Base-by-base conservation (phyloP, 208 protist species). In the Endotrypanum monterogeii region DNA sequence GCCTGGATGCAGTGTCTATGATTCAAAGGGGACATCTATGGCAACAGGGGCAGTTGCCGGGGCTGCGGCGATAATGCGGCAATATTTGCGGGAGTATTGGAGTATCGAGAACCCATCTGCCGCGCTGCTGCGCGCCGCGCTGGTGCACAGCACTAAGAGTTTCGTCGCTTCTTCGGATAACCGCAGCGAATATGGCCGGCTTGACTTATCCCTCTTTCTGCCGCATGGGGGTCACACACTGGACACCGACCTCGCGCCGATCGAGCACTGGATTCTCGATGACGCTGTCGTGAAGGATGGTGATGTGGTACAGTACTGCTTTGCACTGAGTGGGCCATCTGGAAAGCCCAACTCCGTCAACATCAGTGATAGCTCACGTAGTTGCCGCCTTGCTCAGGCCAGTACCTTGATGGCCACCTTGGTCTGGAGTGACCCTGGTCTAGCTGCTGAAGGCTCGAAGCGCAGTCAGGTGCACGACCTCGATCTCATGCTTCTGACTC, bases 21-120 rank as follows among this genome's bases (percentile, higher is more conserved):
- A n/a, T 0, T 88, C 89, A 52, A 9, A 66, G 32, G 97, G 97
- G 12, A 98, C 97, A 20, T 97, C 92, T 12, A 98, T 98, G 97
- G 91, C 97, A 14, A 96, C 94, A 11, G 95, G 90, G 3, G 69
- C 86, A 0, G 83, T 90, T 9, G 86, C 95, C 9, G 93, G 90
- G 5, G 74, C 76, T 28, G 93, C 89, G 1, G 91, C 89, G 3
- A 71, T 98, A 16, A 74, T 97, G n/a, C 83, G 95, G 48, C 90
- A 98, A 74, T 97, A 97, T 56, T 75, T 98, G 25, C 79, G 86
- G 2, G 72, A 89, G 62, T 51, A 76, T 25, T 83, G 75, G 57
- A 46, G 79, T 16, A 46, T 88, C 14, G 23, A 44, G 6, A 71
- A 74, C n/a, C 88, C 90, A 23, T 92, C 86, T 37, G 62, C 84